Evolutionary conservation across 371 early-diverging fungal genomes (phyloP), one percentile per base, ranked within the genome.

Genomic region (Mortierella sp.): DNA sequence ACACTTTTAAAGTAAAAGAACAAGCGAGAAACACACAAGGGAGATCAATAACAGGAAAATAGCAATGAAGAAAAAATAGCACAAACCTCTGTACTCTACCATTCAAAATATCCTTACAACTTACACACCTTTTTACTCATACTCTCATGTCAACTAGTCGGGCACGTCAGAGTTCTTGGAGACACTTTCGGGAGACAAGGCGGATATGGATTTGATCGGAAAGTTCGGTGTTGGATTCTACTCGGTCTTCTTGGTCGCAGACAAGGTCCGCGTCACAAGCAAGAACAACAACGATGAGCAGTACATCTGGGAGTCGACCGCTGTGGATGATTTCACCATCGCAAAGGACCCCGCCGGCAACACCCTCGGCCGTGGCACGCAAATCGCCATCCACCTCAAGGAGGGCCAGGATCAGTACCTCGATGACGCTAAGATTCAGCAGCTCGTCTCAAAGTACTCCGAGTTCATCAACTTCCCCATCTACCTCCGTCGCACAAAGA

Each of bases 191-290:
- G 83, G 91, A 14, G 89, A 92, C 78, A 89, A 89, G 82, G 88
- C 90, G 50, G 94, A 94, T 74, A 90, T 92, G 76, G 91, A 91
- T 72, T 88, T 97, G 84, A 99, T 99, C 86, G 99, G 99, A 65
- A 99, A 99, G 91, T 99, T 99, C 90, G 99, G 99, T 92, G 97
- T 99, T 48, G 99, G 99, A 31, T 99, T 99, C 89, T 99, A 99
- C 91, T 97, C 94, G 31, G 95, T 95, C 65, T 97, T 96, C 84
- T 88, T 98, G 83, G 98, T 99, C 4, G 98, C 99, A n/a, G 98
- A 98, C 89, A 92, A 93, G 83, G 99, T 99, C n/a, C 94, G 95
- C 5, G 98, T 99, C 19, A 94, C 97, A 19, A 93, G 95, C 78
- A 99, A 98, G 91, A 91, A 96, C 87, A 94, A 94, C 80, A 94